Evolutionary conservation across 2,329 filamentous ascomycete species (phyloP).

Genomic region (Remersonia thermophila): DNA sequence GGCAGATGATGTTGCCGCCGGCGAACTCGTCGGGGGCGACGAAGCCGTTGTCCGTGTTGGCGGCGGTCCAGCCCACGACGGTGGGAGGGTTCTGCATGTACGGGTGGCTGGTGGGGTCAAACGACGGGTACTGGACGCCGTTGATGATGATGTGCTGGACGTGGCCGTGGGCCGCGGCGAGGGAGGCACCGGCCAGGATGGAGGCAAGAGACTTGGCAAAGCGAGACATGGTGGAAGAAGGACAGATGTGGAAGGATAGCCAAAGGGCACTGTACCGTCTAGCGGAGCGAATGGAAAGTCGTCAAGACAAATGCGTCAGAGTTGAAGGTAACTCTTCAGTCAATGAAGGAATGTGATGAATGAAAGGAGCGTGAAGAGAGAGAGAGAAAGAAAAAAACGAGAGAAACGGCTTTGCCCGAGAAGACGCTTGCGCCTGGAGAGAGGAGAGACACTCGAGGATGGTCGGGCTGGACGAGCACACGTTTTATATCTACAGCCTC

Average conservation of each 20-base stretch:
- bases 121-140: slow-evolving; percentile 29
- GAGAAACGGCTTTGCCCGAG: slow-evolving; percentile 11
- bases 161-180: slow-evolving; percentile 28
- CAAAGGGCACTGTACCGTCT: slow-evolving; percentile 10
- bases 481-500: slow-evolving; percentile 8
- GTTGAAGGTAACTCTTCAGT: slow-evolving; percentile 15
- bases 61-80: slow-evolving; percentile 29
- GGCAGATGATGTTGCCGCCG: slow-evolving; percentile 33
- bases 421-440: slow-evolving; percentile 14
- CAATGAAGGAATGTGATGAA: slow-evolving; percentile 8
- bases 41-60: slow-evolving; percentile 38
- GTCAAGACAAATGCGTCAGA: slow-evolving; percentile 3
- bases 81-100: slow-evolving; percentile 27
- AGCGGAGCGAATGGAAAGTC: slow-evolving; percentile 13
- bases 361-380: slow-evolving; percentile 13
- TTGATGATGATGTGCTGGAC: slow-evolving; percentile 31
- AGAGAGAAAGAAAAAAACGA: slow-evolving; percentile 10
- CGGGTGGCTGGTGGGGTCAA: slow-evolving; percentile 26
- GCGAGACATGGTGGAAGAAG: slow-evolving; percentile 14
- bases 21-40: slow-evolving; percentile 30
- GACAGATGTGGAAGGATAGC: not conserved
- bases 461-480: not conserved
- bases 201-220: slow-evolving; percentile 13
- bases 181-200: slow-evolving; percentile 12
- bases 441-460: slow-evolving; percentile 2